These are phyloP conservation scores for Rhizomucor pusillus DNA, from an alignment of 371 early-diverging fungal species.

Conservation along the genomic window DNA sequence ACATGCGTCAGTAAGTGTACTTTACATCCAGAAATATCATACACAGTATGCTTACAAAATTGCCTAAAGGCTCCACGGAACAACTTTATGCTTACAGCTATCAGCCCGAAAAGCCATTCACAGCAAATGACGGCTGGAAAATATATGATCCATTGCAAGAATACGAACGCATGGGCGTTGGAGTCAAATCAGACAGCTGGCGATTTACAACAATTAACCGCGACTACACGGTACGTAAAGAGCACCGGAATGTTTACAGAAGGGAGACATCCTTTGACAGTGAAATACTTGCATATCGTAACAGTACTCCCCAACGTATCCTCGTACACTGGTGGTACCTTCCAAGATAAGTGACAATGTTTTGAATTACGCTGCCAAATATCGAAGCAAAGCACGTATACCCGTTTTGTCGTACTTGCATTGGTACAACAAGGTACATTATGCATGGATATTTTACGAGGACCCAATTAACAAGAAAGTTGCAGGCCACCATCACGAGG, in stretches of 20 bases:
- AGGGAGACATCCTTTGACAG: background rate
- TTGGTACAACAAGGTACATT: constrained; percentile 61
- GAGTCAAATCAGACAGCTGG: constrained; percentile 68
- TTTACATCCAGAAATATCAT: background rate
- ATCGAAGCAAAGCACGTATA: constrained; percentile 88
- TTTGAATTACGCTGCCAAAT: constrained; percentile 85
- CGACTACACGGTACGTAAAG: constrained; percentile 60
- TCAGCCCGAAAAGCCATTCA: constrained; percentile 52
- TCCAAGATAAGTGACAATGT: constrained; percentile 86
- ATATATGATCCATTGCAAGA: constrained; percentile 78
- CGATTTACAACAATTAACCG: constrained; percentile 75
- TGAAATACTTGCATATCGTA: background rate
- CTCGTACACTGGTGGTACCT: constrained; percentile 82
- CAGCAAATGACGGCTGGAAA: constrained; percentile 61
- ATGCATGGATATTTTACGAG: background rate
- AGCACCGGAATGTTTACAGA: background rate
- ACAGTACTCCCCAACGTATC: constrained; percentile 89
- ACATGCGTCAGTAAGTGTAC: constrained; percentile 56
- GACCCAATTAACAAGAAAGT: background rate
- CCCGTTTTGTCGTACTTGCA: constrained; percentile 91
- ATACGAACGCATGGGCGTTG: constrained; percentile 86
- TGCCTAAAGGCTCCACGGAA: constrained; percentile 55
- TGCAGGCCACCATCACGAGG: constrained; percentile 85
- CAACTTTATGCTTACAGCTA: constrained; percentile 84
- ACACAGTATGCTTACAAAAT: background rate